Conservation (phyloP, 2,329 filamentous ascomycete genomes). For the Aspergillus thermomutatus region DNA sequence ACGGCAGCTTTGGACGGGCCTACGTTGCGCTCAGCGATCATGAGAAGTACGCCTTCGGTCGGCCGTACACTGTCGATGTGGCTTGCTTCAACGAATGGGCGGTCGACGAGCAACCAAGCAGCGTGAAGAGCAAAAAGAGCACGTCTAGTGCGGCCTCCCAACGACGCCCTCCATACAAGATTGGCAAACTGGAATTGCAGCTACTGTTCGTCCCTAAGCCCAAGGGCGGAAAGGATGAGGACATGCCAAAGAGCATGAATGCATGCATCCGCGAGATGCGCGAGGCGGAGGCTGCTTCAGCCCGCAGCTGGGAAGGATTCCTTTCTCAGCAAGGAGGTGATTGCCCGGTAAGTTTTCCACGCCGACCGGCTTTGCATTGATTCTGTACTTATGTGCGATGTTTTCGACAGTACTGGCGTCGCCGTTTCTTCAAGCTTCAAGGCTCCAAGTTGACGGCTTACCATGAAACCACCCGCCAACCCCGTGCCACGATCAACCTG, state of each 20-base stretch:
- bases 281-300: constrained; percentile 76
- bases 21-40: constrained; percentile 95
- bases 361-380: constrained; percentile 1
- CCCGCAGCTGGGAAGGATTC: constrained; percentile 79
- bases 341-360: constrained; percentile 72
- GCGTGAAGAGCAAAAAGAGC: constrained; percentile 89
- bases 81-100: constrained; percentile 99
- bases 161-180: constrained; percentile 84
- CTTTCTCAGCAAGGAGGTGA: constrained; percentile 97
- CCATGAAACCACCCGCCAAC: constrained; percentile 92
- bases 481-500: constrained; percentile 93
- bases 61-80: constrained; percentile 82
- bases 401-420: constrained; percentile 78
- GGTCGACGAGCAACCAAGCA: constrained; percentile 77
- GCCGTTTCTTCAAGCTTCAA: constrained; percentile 91
- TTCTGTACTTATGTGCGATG: constrained; percentile 19
- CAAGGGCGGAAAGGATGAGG: constrained; percentile 79
- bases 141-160: constrained; percentile 56
- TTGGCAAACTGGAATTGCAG: constrained; percentile 92
- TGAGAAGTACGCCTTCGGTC: constrained; percentile 81
- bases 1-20: constrained; percentile 90
- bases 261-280: constrained; percentile 90
- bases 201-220: constrained; percentile 92
- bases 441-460: constrained; percentile 91
- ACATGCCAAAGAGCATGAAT: constrained; percentile 99